Percentiles rank a stretch among this genome's conserved stretches.
Evolutionary conservation across 495 filamentous ascomycete genomes (phyloP).

Genomic region (Oleoguttula mirabilis): DNA sequence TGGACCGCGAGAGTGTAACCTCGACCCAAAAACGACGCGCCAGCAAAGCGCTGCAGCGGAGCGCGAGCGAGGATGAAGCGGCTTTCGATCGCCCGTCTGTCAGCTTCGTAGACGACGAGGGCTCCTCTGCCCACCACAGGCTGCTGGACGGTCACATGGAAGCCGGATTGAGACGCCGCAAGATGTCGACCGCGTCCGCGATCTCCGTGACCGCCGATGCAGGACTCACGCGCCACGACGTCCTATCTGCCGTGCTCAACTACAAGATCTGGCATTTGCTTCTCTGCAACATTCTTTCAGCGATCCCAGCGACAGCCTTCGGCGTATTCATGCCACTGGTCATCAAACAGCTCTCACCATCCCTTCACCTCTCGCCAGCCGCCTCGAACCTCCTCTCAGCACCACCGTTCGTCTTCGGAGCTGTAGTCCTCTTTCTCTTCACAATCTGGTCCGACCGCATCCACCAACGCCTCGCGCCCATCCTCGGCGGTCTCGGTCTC

Average conservation of each 20-base stretch:
- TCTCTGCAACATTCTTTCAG: slow-evolving; percentile 41
- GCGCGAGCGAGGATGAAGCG: slow-evolving; percentile 11
- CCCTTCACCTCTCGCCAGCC: slow-evolving; percentile 27
- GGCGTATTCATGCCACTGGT: slow-evolving; percentile 46
- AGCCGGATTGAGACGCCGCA: neutral
- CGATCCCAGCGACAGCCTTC: slow-evolving; percentile 42
- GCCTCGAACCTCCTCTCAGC: slow-evolving; percentile 45
- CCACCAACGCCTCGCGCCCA: slow-evolving; percentile 37
- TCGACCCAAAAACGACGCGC: slow-evolving; percentile 3
- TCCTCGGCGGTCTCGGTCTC: slow-evolving; percentile 38
- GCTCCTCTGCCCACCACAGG: slow-evolving; percentile 11
- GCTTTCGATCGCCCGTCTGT: neutral
- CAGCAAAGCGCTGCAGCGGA: neutral
- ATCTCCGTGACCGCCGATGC: slow-evolving; percentile 26
- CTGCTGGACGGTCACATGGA: slow-evolving; percentile 14
- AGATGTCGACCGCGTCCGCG: slow-evolving; percentile 4
- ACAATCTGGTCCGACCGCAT: slow-evolving; percentile 37
- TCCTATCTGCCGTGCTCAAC: slow-evolving; percentile 38
- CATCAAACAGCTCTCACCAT: slow-evolving; percentile 20
- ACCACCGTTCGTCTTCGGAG: slow-evolving; percentile 43
- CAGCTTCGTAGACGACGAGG: slow-evolving; percentile 14
- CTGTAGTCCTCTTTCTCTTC: slow-evolving; percentile 35
- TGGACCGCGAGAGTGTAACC: slow-evolving; percentile 17
- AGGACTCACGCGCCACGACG: slow-evolving; percentile 35
- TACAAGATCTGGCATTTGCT: slow-evolving; percentile 44